These are phyloP conservation scores for Eruca vesicaria DNA, from an alignment of 441 rosid species.

Conservation along the genomic window DNA sequence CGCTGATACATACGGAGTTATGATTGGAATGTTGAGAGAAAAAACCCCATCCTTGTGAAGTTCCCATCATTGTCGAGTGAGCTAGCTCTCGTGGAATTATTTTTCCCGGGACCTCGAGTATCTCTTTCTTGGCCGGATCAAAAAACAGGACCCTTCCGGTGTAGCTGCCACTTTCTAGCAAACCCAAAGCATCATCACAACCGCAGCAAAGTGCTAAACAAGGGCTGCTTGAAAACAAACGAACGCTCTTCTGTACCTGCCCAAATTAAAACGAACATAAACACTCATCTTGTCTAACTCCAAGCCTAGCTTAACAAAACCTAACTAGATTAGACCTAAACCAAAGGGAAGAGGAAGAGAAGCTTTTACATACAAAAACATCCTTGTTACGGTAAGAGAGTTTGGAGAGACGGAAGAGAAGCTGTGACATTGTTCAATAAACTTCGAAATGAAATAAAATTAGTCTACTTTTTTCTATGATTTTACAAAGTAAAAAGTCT, in stretches of 20 bases:
- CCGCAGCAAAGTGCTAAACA: neutral
- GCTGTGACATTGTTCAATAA: neutral
- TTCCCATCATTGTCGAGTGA: neutral
- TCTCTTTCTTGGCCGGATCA: neutral
- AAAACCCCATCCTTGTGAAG: constrained; percentile 5
- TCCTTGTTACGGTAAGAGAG: neutral
- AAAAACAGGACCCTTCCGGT: neutral
- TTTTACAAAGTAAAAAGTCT: neutral
- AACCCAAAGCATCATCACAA: neutral
- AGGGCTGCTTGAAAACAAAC: neutral
- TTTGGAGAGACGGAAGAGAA: neutral
- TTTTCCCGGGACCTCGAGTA: neutral
- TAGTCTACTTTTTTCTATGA: neutral
- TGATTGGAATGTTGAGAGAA: neutral
- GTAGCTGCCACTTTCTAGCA: neutral
- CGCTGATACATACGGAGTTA: neutral
- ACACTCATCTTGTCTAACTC: neutral
- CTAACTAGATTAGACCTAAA: neutral
- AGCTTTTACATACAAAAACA: neutral
- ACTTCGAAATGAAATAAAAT: neutral
- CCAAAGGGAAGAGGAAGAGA: neutral
- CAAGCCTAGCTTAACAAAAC: neutral
- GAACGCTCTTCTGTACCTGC: neutral
- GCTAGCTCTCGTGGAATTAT: neutral
- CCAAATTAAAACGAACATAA: neutral